These are phyloP conservation scores for Lenwebbia sp. DNA, from an alignment of 345 rosid species.

Conservation along the genomic window DNA sequence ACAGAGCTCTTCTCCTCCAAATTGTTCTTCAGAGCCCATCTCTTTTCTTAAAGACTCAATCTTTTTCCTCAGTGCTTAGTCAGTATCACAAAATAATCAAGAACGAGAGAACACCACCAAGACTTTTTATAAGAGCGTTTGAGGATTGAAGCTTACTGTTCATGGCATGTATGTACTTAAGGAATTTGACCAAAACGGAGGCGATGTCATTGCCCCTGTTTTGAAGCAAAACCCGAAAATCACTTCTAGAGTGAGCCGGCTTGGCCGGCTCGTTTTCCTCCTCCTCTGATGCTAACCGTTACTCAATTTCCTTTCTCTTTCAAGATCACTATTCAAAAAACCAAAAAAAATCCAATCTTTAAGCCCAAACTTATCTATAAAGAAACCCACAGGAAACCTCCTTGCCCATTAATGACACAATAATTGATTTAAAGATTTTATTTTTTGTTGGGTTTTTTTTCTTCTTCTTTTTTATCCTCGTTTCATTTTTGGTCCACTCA, in stretches of 20 bases:
- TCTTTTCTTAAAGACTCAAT: slow-evolving; percentile 1
- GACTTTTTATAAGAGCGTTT: background rate
- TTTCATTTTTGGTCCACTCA: background rate
- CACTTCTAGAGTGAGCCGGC: slow-evolving; percentile 21
- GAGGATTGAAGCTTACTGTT: background rate
- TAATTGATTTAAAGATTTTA: background rate
- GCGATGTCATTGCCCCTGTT: slow-evolving; percentile 43
- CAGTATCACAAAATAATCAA: background rate
- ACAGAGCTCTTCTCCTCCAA: slow-evolving; percentile 20
- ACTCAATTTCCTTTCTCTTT: slow-evolving; percentile 1
- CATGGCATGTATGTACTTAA: slow-evolving; percentile 29
- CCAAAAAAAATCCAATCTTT: background rate
- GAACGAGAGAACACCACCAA: background rate
- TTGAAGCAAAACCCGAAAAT: slow-evolving; percentile 46
- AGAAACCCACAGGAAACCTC: background rate
- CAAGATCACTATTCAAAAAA: background rate
- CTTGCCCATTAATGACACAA: background rate
- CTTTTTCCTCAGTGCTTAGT: background rate
- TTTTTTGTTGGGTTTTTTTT: background rate
- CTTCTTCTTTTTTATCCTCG: background rate
- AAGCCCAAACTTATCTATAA: background rate
- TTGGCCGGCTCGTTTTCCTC: slow-evolving; percentile 26
- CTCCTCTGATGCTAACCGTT: slow-evolving; percentile 15
- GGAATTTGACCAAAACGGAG: slow-evolving; percentile 49
- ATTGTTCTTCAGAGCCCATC: slow-evolving; percentile 29